Percentiles rank a stretch among this genome's conserved stretches.
phyloP scores from a whole-genome alignment of 176 grass and related monocot genomes.

The Aegilops bicornis region DNA sequence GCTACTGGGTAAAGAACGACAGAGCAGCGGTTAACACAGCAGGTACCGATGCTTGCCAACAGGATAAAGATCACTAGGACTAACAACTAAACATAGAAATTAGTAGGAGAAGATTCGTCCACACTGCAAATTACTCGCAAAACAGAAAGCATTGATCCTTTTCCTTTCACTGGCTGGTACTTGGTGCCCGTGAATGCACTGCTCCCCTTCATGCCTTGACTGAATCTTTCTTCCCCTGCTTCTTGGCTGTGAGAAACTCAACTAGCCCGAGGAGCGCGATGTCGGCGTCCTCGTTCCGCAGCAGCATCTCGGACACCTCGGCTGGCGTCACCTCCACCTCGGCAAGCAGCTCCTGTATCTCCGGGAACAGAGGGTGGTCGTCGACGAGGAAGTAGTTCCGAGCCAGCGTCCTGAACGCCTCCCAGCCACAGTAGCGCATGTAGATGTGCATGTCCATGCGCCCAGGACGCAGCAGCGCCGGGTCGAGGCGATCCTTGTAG shows the following conservation, averaged over 20 bases:
- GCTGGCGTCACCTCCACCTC: slow-evolving; percentile 28
- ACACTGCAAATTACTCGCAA: background rate
- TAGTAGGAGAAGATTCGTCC: background rate
- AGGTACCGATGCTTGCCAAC: too few species aligned
- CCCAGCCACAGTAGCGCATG: slow-evolving; percentile 47
- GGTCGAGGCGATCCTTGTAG: slow-evolving; percentile 75
- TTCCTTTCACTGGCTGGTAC: background rate
- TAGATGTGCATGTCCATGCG: slow-evolving; percentile 80
- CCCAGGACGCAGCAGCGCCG: slow-evolving; percentile 65
- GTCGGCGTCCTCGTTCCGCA: background rate
- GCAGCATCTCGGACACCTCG: slow-evolving; percentile 31
- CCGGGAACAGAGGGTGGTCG: slow-evolving; percentile 28
- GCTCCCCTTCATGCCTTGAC: background rate
- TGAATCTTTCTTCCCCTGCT: background rate
- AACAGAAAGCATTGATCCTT: background rate
- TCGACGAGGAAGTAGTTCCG: slow-evolving; percentile 31
- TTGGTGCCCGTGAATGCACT: too few species aligned
- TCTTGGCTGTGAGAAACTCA: background rate
- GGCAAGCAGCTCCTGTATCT: background rate
- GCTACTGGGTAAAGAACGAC: background rate
- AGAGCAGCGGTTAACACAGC: background rate
- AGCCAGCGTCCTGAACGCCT: slow-evolving; percentile 43
- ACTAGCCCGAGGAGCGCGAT: background rate
- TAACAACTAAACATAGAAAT: background rate
- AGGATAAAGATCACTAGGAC: too few species aligned